These are phyloP conservation scores for Lentinus polychrous DNA, from an alignment of 1,284 basidiomycete species.

Conservation along the genomic window DNA sequence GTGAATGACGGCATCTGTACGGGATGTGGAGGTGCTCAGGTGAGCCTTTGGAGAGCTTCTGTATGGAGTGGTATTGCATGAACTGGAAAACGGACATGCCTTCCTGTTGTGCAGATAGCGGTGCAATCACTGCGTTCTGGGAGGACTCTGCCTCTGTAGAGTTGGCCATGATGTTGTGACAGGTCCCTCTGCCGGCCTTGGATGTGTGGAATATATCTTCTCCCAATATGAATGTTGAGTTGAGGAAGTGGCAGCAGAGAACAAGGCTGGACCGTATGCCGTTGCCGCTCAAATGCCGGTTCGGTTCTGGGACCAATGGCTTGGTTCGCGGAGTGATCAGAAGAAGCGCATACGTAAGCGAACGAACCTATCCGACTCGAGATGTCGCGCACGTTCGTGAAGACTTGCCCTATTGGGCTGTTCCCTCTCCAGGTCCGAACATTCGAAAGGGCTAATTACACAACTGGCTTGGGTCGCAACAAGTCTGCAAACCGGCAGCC, in stretches of 20 bases:
- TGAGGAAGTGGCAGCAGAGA: neutral
- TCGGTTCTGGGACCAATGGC: neutral
- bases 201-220: too few relatives aligned
- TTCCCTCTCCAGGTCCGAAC: slow-evolving; percentile 9
- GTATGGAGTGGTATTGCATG: neutral
- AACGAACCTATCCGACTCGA: slow-evolving; percentile 12
- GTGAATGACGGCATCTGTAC: slow-evolving; percentile 66
- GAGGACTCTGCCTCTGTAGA: neutral
- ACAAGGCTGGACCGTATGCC: neutral
- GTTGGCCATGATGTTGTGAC: too few relatives aligned
- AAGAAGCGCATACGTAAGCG: neutral
- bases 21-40: too few relatives aligned
- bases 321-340: neutral
- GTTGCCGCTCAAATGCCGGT: too few relatives aligned
- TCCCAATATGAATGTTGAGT: neutral
- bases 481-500: neutral
- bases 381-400: slow-evolving; percentile 28
- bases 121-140: slow-evolving; percentile 20
- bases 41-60: neutral
- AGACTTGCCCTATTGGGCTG: slow-evolving; percentile 16
- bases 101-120: slow-evolving; percentile 61
- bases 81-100: slow-evolving; percentile 29
- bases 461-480: too few relatives aligned
- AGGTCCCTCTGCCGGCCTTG: too few relatives aligned
- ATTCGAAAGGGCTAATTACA: neutral